Evolutionary conservation across 2,329 filamentous ascomycete genomes (phyloP), one percentile per base, ranked within the genome.

Genomic region (Arthrobotrys conoides): DNA sequence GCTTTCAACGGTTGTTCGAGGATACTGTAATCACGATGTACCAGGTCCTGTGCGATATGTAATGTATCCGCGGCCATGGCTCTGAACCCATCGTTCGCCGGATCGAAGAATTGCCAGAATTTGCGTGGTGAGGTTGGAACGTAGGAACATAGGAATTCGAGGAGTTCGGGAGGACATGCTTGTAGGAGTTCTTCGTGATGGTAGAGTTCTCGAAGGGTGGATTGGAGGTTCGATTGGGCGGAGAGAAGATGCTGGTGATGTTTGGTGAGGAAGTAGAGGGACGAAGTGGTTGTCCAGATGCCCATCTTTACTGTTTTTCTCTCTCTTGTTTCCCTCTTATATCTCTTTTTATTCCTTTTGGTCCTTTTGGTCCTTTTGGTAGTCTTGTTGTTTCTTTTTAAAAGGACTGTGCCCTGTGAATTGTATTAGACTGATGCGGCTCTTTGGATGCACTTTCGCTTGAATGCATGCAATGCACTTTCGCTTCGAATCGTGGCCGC

Each of bases 191-290:
- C 68, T 63, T 78, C 75, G 64, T 78, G 75, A 38, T 78, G 75
- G 68, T 78, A 78, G 68, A 78, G 75, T 49, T 78, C 68, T 20
- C 75, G 75, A n/a, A 78, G 68, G 36, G 75, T 78, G 46, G 68
- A 57, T 59, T 78, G 75, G 44, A 78, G 75, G 55, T 78, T 78
- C 3, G 51, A 18, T 38, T 78, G 75, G 16, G 75, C 75, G 51
- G 75, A 78, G 63, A 78, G 75, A 22, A 78, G 68, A 63, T 78
- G 75, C 53, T 78, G 75, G 68, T 78, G 75, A 63, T 78, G 68
- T 69, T 69, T 78, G 27, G 75, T 78, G 53, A 78, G 53, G 48
- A 78, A 78, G 63, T 78, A 78, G 61, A 78, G 68, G 2, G 75
- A 72, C 3, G 67, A 72, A 10, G 75, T 78, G 6, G 75, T 72